Evolutionary conservation across 768 basidiomycete species (phyloP), one percentile per base, ranked within the genome.

Genomic region (Chalciporus chontae): DNA sequence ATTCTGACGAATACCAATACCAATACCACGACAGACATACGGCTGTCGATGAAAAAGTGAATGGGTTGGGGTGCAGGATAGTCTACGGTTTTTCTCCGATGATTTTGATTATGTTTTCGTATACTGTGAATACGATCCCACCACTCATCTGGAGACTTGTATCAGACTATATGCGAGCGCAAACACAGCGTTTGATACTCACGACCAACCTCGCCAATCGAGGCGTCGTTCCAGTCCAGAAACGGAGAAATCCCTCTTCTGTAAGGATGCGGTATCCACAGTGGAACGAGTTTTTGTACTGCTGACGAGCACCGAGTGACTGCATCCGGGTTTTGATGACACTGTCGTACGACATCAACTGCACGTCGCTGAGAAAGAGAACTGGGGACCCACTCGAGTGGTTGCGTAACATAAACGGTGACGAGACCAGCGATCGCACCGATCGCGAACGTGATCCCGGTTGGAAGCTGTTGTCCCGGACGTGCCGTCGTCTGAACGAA

Each of bases 321-420:
- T 99, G 96, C 96, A 98, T 99, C 21, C 95, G 83, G 10, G 96
- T 98, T 72, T 98, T 99, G 70, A 98, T 82, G 26, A 97, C 94
- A 63, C 93, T 95, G 56, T 13, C 17, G 13, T 40, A 52, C 50
- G 29, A 14, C 19, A 26, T 54, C 27, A 55, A 29, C 37, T 23
- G 3, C 26, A 29, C 17, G 19, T 27, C 11, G 14, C 11, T 40
- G n/a, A 8, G 11, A 29, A 31, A 6, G 34, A 11, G 23, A 42
- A 50, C 42, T 37, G 31, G 23, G 19, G 8, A 73, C 80, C 41
- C 41, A 87, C 87, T 91, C 89, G 13, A 92, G 74, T 5, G 90
- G 88, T 81, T 90, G 90, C 0, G 88, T 90, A 29, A 83, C 80
- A 69, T 91, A 97, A 2, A 98, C 95, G 0, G 96, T 99, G 8